These are phyloP conservation scores for Triglochin maritima DNA, from an alignment of 106 monocot genomes.

Conservation along the genomic window DNA sequence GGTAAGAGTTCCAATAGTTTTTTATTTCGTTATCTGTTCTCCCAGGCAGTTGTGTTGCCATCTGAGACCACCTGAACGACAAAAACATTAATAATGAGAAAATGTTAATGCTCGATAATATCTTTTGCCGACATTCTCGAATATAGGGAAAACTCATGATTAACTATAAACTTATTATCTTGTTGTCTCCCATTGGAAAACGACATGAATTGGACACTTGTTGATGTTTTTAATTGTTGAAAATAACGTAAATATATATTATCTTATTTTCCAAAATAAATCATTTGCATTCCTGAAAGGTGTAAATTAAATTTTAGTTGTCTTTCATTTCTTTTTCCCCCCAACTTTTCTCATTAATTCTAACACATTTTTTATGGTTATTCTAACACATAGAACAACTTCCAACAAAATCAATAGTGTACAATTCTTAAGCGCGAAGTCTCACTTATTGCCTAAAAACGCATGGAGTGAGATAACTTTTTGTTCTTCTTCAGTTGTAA, in stretches of 20 bases:
- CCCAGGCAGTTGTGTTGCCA: slow-evolving; percentile 47
- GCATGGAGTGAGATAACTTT: slow-evolving; percentile 33
- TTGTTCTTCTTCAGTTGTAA: slow-evolving; percentile 35
- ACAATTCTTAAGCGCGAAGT: background rate
- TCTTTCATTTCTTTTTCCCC: no score
- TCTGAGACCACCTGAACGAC: slow-evolving; percentile 45
- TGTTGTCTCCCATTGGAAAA: no score
- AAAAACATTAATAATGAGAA: background rate
- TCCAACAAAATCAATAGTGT: background rate
- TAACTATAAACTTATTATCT: no score
- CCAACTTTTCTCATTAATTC: no score
- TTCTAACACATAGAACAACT: background rate
- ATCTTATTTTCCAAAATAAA: no score
- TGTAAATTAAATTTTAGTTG: no score
- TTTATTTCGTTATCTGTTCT: slow-evolving; percentile 64
- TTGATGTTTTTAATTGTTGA: no score
- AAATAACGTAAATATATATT: no score
- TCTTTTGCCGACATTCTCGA: background rate
- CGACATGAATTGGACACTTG: no score
- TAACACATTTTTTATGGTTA: no score
- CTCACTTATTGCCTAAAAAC: slow-evolving; percentile 59
- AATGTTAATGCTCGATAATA: background rate
- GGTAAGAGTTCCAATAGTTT: slow-evolving; percentile 62
- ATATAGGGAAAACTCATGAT: background rate
- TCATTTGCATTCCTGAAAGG: no score